Evolutionary conservation across 2,329 filamentous ascomycete genomes (phyloP), one percentile per base, ranked within the genome.

Genomic region (Talaromyces albobiverticillius): DNA sequence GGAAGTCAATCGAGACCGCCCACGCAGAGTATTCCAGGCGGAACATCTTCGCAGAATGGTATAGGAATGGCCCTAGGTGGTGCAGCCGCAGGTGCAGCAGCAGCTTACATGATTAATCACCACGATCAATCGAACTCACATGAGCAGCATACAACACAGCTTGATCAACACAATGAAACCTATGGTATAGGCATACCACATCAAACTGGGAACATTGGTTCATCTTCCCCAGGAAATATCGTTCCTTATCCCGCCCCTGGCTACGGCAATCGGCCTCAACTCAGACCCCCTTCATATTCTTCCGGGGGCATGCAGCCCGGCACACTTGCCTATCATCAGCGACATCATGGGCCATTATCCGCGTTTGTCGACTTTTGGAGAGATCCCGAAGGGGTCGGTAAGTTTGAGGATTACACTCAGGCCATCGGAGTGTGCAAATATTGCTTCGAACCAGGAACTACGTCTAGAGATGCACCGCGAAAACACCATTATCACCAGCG

Each of bases 361-460:
- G 78, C 74, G 47, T 74, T 85, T 26, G 74, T 82, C 36, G 80
- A 82, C 61, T 86, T 79, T 74, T 85, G 80, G 80, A 83, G 77
- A 63, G 84, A 82, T 57, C 77, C 82, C 1, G 82, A 86, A 58
- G 84, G 83, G n/a, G 82, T 86, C 1, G 79, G 77, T 16, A 80
- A 80, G 64, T 86, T 84, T 71, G 84, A 87, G 66, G 83, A 86
- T 63, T 87, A 87, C 62, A 86, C 83, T 1, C 82, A 87, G 67
- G 80, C 81, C 56, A 86, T 85, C 60, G 84, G 84, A 20, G 80
- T 86, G 2, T 87, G 84, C 70, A 83, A 79, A 58, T 74, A 84
- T 60, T 87, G 84, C 65, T 87, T 87, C 62, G 82, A 85, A 56
- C 83, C 83, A 6, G 75, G 78, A 8, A 80, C 79, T 14, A 78